Evolutionary conservation across 1,284 basidiomycete species (phyloP).

Genomic region (Anthracocystis panici-leucophaei): DNA sequence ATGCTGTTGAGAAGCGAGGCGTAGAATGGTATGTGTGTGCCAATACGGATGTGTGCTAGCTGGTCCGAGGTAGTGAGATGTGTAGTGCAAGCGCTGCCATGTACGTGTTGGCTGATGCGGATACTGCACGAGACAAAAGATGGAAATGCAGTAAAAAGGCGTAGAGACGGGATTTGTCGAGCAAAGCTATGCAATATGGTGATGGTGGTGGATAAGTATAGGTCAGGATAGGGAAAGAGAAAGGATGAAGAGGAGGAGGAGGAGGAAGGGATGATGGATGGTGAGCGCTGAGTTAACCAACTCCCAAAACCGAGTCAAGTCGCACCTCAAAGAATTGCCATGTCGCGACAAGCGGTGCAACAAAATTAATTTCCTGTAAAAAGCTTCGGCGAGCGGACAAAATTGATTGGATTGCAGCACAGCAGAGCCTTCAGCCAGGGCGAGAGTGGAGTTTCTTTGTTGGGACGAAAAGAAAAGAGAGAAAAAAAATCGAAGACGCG

Average conservation of each 20-base stretch:
- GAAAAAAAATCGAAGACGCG: constrained; percentile 1
- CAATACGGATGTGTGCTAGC: not conserved
- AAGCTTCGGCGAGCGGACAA: not conserved
- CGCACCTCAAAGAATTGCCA: not conserved
- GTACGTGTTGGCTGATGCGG: constrained; percentile 1
- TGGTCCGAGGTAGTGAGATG: not conserved
- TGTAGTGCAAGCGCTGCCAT: not conserved
- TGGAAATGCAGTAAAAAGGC: constrained; percentile 3
- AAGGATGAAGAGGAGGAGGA: not conserved
- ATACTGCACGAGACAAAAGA: not conserved
- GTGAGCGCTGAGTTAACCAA: not conserved
- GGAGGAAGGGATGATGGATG: constrained; percentile 3
- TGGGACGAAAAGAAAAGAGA: not conserved
- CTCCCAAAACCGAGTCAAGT: not conserved
- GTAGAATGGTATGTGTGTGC: not conserved
- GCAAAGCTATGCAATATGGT: not conserved
- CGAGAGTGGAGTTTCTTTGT: too few relatives aligned
- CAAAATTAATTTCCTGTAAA: too few relatives aligned
- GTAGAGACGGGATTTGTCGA: constrained; percentile 5
- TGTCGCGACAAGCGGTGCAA: constrained; percentile 5
- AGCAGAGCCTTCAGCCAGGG: not conserved
- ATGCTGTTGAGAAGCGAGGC: not conserved
- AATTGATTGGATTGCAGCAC: not conserved
- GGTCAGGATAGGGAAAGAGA: not conserved
- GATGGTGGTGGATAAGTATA: not conserved